These are phyloP conservation scores for Paraurostyla sp. DNA, from an alignment of 73 alveolate genomes.

Conservation along the genomic window DNA sequence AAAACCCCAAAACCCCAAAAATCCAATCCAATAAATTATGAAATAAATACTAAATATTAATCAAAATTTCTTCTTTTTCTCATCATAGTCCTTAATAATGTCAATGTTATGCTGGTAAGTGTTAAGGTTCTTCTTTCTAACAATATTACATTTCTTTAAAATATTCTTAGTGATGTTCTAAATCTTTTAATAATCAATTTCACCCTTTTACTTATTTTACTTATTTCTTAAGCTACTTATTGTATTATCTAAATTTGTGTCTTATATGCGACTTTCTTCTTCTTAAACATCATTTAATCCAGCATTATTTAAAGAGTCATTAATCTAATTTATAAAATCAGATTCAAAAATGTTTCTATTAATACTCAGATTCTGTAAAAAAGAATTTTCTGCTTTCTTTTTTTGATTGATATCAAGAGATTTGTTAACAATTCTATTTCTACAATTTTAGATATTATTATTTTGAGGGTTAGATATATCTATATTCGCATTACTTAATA, in stretches of 20 bases:
- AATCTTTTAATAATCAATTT: neutral
- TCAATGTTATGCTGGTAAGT: neutral
- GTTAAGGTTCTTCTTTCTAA: conserved; percentile 38
- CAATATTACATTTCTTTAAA: conserved; percentile 10
- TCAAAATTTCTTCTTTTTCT: too few relatives aligned
- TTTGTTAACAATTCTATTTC: neutral
- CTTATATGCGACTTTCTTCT: neutral
- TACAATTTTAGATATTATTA: neutral
- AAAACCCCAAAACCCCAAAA: too few relatives aligned
- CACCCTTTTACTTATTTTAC: neutral
- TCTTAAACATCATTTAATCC: too few relatives aligned
- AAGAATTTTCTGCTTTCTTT: too few relatives aligned
- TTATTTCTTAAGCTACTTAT: neutral
- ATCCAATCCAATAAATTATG: too few relatives aligned
- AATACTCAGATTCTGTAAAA: too few relatives aligned
- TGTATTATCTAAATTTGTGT: neutral
- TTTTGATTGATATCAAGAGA: too few relatives aligned
- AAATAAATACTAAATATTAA: too few relatives aligned
- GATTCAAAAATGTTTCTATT: too few relatives aligned
- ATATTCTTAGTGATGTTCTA: conserved; percentile 3
- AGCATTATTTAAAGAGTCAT: too few relatives aligned
- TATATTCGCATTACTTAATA: neutral
- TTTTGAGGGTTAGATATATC: neutral
- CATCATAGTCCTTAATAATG: too few relatives aligned
- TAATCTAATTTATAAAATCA: too few relatives aligned